These are phyloP conservation scores for Psilocybe mexicana DNA, from an alignment of 1,284 basidiomycete species.

Conservation along the genomic window DNA sequence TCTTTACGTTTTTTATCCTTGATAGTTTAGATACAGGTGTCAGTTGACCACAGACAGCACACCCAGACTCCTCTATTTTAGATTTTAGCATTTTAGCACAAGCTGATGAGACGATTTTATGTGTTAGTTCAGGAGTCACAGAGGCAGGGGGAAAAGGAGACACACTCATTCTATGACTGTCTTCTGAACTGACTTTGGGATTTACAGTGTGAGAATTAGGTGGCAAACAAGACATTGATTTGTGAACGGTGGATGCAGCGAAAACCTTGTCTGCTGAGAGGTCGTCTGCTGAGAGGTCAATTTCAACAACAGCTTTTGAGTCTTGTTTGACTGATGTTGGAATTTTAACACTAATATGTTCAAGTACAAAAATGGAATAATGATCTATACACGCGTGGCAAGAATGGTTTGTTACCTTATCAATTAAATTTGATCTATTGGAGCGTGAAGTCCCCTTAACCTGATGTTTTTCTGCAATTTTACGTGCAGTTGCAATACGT, in stretches of 20 bases:
- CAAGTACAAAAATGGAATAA: no score
- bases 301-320: no score
- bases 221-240: no score
- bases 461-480: background rate
- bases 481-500: background rate
- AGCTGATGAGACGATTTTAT: background rate
- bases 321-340: no score
- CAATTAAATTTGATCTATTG: background rate
- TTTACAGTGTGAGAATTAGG: no score
- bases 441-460: background rate
- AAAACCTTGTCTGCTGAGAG: no score
- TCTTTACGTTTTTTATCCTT: constrained; percentile 16
- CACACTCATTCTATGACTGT: no score
- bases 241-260: no score
- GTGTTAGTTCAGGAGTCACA: background rate
- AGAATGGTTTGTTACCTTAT: background rate
- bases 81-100: background rate
- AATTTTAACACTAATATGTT: no score
- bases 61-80: background rate
- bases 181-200: no score
- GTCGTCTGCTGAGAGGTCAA: no score
- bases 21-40: constrained; percentile 13
- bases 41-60: background rate
- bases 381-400: background rate
- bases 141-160: background rate